Base-by-base conservation (phyloP, 306 rosid genomes). In the Castanea mollissima region DNA sequence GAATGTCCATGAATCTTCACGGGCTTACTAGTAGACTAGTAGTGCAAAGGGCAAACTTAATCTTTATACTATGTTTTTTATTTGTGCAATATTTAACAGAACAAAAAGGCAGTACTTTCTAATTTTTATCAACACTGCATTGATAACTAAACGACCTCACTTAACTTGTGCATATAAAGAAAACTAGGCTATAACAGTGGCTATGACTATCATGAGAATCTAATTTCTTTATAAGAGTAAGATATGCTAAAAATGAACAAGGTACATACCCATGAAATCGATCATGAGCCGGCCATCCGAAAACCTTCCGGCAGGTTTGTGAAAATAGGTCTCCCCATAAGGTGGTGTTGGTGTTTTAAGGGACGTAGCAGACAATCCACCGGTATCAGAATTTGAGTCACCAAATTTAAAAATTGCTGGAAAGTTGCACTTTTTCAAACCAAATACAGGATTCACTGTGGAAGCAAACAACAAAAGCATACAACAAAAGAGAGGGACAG, bases 331-430 rank as follows among this genome's bases (percentile, higher is more conserved):
- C 59, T 87, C 85, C n/a, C 93, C 96, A 51, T 87, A 74, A 19
- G 93, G 93, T 2, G 83, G 69, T 25, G 79, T 0, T 3, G 6
- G 20, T 20, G 55, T 2, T 11, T 0, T 2, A 69, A 89, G 34
- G 52, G 83, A 16, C 11, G 11, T 38, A 27, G 88, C 83, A 15
- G 88, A 76, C 35, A 68, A 38, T 55, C 87, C 90, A 35, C 91
- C 91, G 0, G 91, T 87, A 13, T 91, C 95, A 0, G 90, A 84
- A 41, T 87, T 87, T 4, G 88, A 89, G 80, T 77, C 90, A 15
- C 90, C 93, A 15, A 89, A 89, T 74, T 86, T 86, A 44, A 89
- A 86, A 51, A 87, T 81, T 31, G 96, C 93, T 0, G 90, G 88
- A 81, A 87, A 87, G 19, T 27, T 18, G 35, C 85, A 89, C 9